Conservation (phyloP, 2,329 filamentous ascomycete genomes). For the Apiospora kogelbergensis region DNA sequence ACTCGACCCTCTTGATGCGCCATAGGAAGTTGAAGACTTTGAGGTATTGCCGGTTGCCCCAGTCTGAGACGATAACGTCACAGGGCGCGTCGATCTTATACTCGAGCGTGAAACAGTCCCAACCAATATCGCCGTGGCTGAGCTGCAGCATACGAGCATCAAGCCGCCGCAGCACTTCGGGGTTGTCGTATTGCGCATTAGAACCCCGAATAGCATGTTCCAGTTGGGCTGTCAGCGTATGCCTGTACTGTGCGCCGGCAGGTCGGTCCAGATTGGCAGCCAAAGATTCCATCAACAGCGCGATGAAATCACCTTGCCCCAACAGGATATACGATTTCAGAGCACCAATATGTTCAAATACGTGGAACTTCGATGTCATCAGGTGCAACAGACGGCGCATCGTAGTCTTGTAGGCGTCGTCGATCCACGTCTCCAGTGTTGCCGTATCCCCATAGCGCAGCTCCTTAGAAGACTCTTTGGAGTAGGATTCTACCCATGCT, state of each 20-base stretch:
- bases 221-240: conserved; percentile 94
- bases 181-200: conserved; percentile 92
- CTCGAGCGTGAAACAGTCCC: conserved; percentile 98
- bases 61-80: conserved; percentile 95
- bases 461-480: conserved; percentile 88
- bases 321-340: conserved; percentile 94
- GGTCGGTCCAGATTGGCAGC: conserved; percentile 90
- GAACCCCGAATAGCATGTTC: conserved; percentile 97
- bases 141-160: conserved; percentile 98
- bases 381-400: conserved; percentile 93
- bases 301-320: conserved; percentile 96
- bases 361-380: conserved; percentile 92
- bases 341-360: conserved; percentile 88
- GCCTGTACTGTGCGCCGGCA: conserved; percentile 93
- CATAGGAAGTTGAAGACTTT: conserved; percentile 99
- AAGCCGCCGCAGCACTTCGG: conserved; percentile 85
- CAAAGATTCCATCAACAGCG: conserved; percentile 93
- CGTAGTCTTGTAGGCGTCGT: conserved; percentile 95
- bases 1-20: conserved; percentile 97
- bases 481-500: conserved; percentile 93
- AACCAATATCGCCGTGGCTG: conserved; percentile 94
- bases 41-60: conserved; percentile 92
- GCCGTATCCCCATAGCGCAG: conserved; percentile 91
- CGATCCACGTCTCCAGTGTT: conserved; percentile 88
- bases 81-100: conserved; percentile 97